These are phyloP conservation scores for Malus hybrid DNA, from an alignment of 331 rosid genomes.

Conservation along the genomic window DNA sequence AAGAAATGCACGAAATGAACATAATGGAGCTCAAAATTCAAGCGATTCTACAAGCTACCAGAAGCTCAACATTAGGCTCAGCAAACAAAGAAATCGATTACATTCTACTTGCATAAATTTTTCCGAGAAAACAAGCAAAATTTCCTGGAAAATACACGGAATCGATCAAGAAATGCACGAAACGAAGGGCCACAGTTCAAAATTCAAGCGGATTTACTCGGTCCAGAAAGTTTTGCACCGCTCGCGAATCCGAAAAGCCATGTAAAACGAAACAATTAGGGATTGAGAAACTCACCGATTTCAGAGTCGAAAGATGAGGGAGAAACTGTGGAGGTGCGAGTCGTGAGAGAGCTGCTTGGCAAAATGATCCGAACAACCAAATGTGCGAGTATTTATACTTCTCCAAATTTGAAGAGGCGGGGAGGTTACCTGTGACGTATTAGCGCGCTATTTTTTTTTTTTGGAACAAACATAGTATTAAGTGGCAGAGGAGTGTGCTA, in stretches of 20 bases:
- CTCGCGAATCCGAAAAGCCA: background rate
- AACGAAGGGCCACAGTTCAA: background rate
- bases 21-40: background rate
- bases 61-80: background rate
- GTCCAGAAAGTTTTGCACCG: background rate
- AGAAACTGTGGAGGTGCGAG: background rate
- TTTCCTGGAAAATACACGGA: background rate
- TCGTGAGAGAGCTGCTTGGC: background rate
- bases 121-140: background rate
- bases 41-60: background rate
- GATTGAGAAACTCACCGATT: background rate
- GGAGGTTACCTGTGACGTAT: background rate
- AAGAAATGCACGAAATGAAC: background rate
- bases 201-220: background rate
- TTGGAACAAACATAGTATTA: too few species aligned
- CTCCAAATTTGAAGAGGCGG: background rate
- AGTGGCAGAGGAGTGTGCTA: fast-evolving
- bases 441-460: background rate
- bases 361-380: too few species aligned
- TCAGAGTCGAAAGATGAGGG: background rate
- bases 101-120: background rate
- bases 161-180: background rate
- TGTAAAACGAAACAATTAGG: background rate
- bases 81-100: background rate
- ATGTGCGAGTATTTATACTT: background rate